Conservation (phyloP, 805 yeast genomes). For the Ogataea methylovora region DNA sequence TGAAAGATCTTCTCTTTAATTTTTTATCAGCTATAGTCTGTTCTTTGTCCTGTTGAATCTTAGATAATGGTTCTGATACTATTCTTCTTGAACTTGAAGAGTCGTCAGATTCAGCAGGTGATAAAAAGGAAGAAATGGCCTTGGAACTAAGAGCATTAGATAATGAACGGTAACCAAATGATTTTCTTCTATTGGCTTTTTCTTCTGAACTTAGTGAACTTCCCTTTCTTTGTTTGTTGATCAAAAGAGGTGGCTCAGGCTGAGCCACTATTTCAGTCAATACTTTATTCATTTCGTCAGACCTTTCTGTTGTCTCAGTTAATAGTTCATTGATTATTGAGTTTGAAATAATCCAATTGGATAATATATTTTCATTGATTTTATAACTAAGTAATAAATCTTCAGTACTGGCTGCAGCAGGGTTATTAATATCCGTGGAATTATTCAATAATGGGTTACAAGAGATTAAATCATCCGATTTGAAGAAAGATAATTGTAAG, state of each 20-base stretch:
- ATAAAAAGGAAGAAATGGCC: background rate
- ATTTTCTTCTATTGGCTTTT: conserved; percentile 15
- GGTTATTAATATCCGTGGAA: too few species aligned
- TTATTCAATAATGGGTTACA: too few species aligned
- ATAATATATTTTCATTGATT: conserved; percentile 19
- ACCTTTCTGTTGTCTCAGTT: conserved; percentile 3
- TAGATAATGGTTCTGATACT: background rate
- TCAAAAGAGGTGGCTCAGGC: conserved; percentile 1
- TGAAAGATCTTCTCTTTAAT: conserved; percentile 13
- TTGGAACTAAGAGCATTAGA: conserved; percentile 15
- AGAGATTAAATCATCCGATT: conserved; percentile 24
- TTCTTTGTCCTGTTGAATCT: background rate
- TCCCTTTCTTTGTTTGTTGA: conserved; percentile 8
- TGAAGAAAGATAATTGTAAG: conserved; percentile 30
- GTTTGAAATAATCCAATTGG: conserved; percentile 19
- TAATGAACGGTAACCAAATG: conserved; percentile 20
- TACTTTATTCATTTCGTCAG: conserved; percentile 6
- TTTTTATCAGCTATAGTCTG: conserved; percentile 4
- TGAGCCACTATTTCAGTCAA: conserved; percentile 9
- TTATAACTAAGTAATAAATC: conserved; percentile 20
- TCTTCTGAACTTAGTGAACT: conserved; percentile 6
- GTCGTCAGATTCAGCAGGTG: too few species aligned
- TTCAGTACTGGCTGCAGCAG: conserved; percentile 15
- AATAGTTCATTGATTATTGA: conserved; percentile 4
- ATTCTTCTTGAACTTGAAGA: too few species aligned